Base-by-base conservation (phyloP, 2,329 filamentous ascomycete genomes). In the Cladosporium sp. region DNA sequence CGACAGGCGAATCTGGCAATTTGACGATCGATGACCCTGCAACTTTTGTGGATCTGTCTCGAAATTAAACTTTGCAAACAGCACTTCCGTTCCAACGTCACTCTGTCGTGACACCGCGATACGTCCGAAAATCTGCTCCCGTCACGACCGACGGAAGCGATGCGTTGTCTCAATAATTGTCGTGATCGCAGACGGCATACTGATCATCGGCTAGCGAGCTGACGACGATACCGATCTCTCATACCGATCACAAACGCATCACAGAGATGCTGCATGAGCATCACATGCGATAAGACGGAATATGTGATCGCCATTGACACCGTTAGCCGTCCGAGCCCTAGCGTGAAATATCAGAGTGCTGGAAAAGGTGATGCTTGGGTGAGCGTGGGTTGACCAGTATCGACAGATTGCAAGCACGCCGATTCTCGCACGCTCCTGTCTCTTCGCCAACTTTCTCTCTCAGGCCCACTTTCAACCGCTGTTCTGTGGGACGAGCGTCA, bases 11-110 rank as follows among this genome's bases (percentile, higher is more conserved):
- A 42, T 47, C 9, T 20, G n/a, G 22, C 43, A 30, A 17, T 47
- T 47, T 47, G 14, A 15, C 43, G 43, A 45, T 47, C 28, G 22
- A n/a, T n/a, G 43, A 47, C 43, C 43, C 43, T 47, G 22, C 20
- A n/a, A 12, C 8, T 47, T 47, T 17, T 15, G 43, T 47, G 43
- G 43, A 20, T 2, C 43, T 5, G 11, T n/a, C 19, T 28, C 34
- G 54, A 56, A 20, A 47, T 49, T 49, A 49, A 22, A 56, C 14
- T 56, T 49, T 56, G 54, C 54, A 30, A 30, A 28, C 54, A 37
- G 36, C 47, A 25, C 52, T 47, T 55, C 39, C 4, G 11, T 37
- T n/a, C 19, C 19, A 56, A 56, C 54, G 54, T 56, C 54, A 56
- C 54, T 56, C 54, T 56, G 40, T 39, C 54, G 42, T 49, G 36